phyloP scores from a whole-genome alignment of 2,329 filamentous ascomycete genomes.

The Cercospora sojina region DNA sequence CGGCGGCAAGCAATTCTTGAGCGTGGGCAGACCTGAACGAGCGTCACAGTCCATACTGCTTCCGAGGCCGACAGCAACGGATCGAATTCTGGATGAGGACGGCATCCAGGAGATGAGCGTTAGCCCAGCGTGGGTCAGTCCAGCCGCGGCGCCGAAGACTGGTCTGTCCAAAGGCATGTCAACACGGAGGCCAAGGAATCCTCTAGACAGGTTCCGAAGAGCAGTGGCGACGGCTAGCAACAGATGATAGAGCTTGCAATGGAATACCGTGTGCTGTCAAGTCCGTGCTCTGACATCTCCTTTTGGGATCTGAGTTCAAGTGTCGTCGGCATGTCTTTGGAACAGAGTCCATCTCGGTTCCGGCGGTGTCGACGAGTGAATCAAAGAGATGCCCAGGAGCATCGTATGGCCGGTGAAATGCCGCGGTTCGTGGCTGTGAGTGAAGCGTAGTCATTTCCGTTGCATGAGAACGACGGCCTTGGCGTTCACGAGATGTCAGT shows the following conservation, averaged over 20 bases:
- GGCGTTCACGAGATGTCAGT: neutral
- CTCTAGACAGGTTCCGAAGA: conserved; percentile 26
- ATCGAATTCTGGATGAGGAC: conserved; percentile 7
- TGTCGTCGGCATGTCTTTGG: neutral
- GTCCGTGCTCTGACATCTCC: neutral
- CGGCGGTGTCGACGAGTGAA: neutral
- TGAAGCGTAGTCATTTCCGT: neutral
- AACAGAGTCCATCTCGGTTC: neutral
- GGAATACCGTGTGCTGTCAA: neutral
- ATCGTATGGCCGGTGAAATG: neutral
- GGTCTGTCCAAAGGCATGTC: conserved; percentile 13
- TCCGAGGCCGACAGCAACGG: conserved; percentile 7
- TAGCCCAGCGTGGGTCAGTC: conserved; percentile 26
- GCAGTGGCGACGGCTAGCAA: conserved; percentile 31
- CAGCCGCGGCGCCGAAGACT: conserved; percentile 15
- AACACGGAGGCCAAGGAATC: conserved; percentile 20
- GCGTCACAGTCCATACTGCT: conserved; percentile 17
- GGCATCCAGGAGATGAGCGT: conserved; percentile 30
- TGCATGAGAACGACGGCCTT: neutral
- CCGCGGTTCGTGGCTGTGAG: neutral
- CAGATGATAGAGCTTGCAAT: conserved; percentile 8
- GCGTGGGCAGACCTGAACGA: conserved; percentile 11
- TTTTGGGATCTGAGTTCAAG: neutral
- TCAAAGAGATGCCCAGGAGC: neutral
- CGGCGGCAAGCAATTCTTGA: conserved; percentile 19